phyloP scores from a whole-genome alignment of 192 early-diverging fungal genomes.

The Entomortierella chlamydospora region DNA sequence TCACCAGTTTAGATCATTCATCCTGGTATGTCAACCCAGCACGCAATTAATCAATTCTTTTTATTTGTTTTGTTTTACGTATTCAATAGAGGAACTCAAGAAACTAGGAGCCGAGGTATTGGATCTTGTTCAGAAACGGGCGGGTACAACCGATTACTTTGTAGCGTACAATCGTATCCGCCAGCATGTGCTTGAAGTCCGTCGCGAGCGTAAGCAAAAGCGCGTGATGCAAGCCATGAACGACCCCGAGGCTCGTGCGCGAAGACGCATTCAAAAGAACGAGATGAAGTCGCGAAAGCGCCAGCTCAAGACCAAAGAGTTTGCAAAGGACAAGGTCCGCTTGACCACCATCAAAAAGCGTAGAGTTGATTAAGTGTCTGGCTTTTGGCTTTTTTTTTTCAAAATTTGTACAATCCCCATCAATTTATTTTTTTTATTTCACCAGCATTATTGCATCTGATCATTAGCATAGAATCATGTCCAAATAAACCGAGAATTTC shows the following conservation, averaged over 20 bases:
- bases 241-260: slow-evolving; percentile 81
- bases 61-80: slow-evolving; percentile 1
- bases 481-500: no score
- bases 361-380: slow-evolving; percentile 40
- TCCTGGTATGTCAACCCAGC: no score
- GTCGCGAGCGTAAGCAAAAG: slow-evolving; percentile 72
- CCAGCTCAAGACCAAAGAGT: slow-evolving; percentile 77
- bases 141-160: slow-evolving; percentile 81
- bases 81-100: slow-evolving; percentile 74
- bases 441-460: no score
- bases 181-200: slow-evolving; percentile 68
- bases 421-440: no score
- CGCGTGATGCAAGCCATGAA: slow-evolving; percentile 71
- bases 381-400: no score
- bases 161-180: slow-evolving; percentile 74
- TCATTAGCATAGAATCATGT: no score
- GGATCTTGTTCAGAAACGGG: slow-evolving; percentile 75
- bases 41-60: neutral
- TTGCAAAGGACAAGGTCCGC: slow-evolving; percentile 65
- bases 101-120: slow-evolving; percentile 84
- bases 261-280: slow-evolving; percentile 77
- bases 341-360: slow-evolving; percentile 58
- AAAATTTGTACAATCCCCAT: no score
- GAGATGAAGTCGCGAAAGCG: slow-evolving; percentile 75
- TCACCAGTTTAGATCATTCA: no score